A percentile compares a stretch with the other conserved stretches of the same genome.
Conservation (phyloP, 148 eudicot genomes). For the Gaultheria prostrata region DNA sequence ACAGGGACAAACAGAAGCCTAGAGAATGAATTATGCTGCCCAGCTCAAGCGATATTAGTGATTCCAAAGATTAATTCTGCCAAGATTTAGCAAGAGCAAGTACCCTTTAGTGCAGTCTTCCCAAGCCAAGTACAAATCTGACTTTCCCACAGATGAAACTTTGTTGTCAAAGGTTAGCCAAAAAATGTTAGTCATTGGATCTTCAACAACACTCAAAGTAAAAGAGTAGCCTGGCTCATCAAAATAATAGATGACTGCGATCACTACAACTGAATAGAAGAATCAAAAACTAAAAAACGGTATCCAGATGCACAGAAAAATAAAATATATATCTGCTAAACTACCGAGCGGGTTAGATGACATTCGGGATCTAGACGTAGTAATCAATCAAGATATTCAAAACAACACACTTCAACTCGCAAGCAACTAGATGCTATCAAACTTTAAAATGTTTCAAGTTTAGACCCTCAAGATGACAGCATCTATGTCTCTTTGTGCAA, state of each 20-base stretch:
- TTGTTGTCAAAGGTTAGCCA: not conserved
- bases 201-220: not conserved
- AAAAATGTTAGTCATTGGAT: not conserved
- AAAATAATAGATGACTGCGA: not conserved
- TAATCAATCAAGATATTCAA: not conserved
- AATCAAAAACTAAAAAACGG: not conserved
- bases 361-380: not conserved
- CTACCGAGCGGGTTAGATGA: not conserved
- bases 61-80: slow-evolving; percentile 6
- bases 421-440: slow-evolving; percentile 7
- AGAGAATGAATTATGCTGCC: not conserved
- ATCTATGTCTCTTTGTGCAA: not conserved
- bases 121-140: not conserved
- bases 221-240: not conserved
- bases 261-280: not conserved
- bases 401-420: not conserved
- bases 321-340: not conserved
- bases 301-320: not conserved
- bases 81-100: not conserved
- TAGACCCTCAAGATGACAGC: not conserved
- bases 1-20: not conserved
- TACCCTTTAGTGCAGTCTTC: not conserved
- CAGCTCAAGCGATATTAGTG: not conserved
- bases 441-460: not conserved
- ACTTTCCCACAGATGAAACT: not conserved